A percentile compares a stretch with the other conserved stretches of the same genome.
These are phyloP conservation scores for Geotrichum reessii DNA, from an alignment of 1,139 yeast genomes.

Conservation along the genomic window DNA sequence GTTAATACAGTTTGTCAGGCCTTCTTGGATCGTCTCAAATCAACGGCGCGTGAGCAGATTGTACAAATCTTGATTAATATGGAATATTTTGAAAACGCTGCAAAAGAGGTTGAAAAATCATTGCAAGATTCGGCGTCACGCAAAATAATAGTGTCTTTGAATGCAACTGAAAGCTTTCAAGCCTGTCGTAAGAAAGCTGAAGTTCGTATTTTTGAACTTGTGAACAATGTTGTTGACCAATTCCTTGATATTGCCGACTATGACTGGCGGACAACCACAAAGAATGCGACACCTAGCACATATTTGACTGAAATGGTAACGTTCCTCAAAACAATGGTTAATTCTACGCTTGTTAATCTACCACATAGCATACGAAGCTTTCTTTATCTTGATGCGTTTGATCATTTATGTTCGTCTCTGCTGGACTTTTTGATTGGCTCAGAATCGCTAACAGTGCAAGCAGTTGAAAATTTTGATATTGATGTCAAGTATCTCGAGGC, in stretches of 20 bases:
- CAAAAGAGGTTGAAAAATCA: slow-evolving; percentile 41
- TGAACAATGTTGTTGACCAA: slow-evolving; percentile 69
- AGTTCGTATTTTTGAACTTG: slow-evolving; percentile 61
- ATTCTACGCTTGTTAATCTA: slow-evolving; percentile 76
- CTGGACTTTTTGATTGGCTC: slow-evolving; percentile 54
- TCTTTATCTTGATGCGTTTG: slow-evolving; percentile 79
- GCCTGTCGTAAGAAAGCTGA: slow-evolving; percentile 71
- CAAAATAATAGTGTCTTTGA: slow-evolving; percentile 35
- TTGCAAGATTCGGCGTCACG: slow-evolving; percentile 35
- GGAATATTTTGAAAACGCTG: slow-evolving; percentile 68
- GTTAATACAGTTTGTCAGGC: slow-evolving; percentile 66
- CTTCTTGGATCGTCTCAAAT: slow-evolving; percentile 57
- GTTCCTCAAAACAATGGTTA: slow-evolving; percentile 78
- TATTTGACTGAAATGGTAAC: slow-evolving; percentile 83
- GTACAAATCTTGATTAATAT: slow-evolving; percentile 84
- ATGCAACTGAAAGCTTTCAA: slow-evolving; percentile 53
- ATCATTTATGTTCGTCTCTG: slow-evolving; percentile 71
- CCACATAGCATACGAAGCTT: slow-evolving; percentile 75
- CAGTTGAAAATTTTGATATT: slow-evolving; percentile 54
- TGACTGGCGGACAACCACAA: slow-evolving; percentile 60
- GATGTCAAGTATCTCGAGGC: slow-evolving; percentile 58
- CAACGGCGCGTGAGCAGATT: slow-evolving; percentile 76
- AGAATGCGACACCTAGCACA: slow-evolving; percentile 60
- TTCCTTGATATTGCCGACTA: slow-evolving; percentile 81
- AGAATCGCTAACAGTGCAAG: slow-evolving; percentile 39